phyloP scores from a whole-genome alignment of 768 basidiomycete species.

The Amanita inopinata region DNA sequence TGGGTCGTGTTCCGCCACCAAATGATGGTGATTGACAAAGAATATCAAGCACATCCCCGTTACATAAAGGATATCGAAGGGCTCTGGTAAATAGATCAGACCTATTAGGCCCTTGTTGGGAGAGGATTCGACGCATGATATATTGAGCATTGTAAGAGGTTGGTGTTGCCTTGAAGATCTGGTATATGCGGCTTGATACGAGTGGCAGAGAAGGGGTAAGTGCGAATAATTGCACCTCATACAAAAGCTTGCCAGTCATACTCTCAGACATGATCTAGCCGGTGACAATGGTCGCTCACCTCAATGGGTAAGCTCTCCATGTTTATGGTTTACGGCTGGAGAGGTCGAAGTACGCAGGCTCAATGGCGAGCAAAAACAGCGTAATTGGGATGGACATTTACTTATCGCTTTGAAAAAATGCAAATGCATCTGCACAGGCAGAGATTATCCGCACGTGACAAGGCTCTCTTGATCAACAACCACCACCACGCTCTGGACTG shows the following conservation, averaged over 20 bases:
- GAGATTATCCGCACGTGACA: too few species aligned
- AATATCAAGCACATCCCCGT: constrained; percentile 38
- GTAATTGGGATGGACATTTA: too few species aligned
- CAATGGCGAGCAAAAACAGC: too few species aligned
- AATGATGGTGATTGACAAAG: constrained; percentile 22
- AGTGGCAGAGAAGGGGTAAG: constrained; percentile 55
- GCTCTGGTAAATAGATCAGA: constrained; percentile 33
- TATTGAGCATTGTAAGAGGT: constrained; percentile 57
- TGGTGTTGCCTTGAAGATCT: constrained; percentile 46
- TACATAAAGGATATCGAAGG: constrained; percentile 55
- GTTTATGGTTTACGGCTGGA: background rate
- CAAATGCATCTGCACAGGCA: too few species aligned
- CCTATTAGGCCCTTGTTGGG: constrained; percentile 13
- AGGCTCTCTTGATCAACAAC: too few species aligned
- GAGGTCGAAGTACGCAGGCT: too few species aligned
- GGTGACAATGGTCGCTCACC: background rate
- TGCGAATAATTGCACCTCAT: constrained; percentile 67
- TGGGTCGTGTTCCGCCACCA: background rate
- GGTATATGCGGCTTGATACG: constrained; percentile 41
- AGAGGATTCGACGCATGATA: constrained; percentile 30
- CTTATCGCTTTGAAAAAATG: too few species aligned
- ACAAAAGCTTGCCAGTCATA: constrained; percentile 48
- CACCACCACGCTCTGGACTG: too few species aligned
- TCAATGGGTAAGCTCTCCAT: constrained; percentile 8
- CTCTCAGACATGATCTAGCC: constrained; percentile 1